A percentile compares a stretch with the other conserved stretches of the same genome.
phyloP scores from a whole-genome alignment of 164 flowering plant species.

The Brasenia schreberi region DNA sequence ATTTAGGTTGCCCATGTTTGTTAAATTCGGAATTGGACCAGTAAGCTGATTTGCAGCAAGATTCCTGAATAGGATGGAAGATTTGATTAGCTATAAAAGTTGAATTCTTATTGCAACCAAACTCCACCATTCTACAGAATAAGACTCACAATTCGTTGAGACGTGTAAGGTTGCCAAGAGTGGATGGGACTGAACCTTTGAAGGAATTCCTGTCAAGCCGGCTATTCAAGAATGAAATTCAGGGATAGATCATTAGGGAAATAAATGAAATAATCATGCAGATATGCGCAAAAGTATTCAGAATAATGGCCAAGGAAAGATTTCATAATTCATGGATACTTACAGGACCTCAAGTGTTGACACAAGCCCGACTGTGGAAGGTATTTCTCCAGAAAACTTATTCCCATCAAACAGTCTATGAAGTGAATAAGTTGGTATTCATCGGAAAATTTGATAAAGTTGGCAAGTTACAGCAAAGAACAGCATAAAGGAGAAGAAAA shows the following conservation, averaged over 20 bases:
- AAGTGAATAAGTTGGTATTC: slow-evolving; percentile 1
- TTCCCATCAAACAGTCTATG: slow-evolving; percentile 80
- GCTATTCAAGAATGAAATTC: slow-evolving; percentile 22
- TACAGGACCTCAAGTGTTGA: slow-evolving; percentile 89
- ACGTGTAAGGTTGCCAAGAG: slow-evolving; percentile 45
- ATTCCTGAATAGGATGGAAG: slow-evolving; percentile 34
- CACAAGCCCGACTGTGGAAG: slow-evolving; percentile 50
- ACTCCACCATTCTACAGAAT: neutral
- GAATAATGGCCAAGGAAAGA: neutral
- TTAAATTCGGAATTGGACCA: slow-evolving; percentile 59
- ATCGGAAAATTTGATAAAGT: neutral
- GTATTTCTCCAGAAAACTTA: slow-evolving; percentile 49
- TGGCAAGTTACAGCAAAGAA: neutral
- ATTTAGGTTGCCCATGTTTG: slow-evolving; percentile 47
- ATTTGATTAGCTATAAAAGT: neutral
- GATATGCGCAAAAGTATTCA: neutral
- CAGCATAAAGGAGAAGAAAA: neutral
- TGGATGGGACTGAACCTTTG: slow-evolving; percentile 43
- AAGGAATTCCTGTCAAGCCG: slow-evolving; percentile 74
- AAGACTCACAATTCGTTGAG: slow-evolving; percentile 60
- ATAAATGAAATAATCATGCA: neutral
- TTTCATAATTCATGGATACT: slow-evolving; percentile 21
- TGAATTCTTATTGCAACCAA: neutral
- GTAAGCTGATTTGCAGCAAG: slow-evolving; percentile 51
- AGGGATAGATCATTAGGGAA: neutral